phyloP scores from a whole-genome alignment of 1,284 basidiomycete species.

The Bjerkandera adusta region DNA sequence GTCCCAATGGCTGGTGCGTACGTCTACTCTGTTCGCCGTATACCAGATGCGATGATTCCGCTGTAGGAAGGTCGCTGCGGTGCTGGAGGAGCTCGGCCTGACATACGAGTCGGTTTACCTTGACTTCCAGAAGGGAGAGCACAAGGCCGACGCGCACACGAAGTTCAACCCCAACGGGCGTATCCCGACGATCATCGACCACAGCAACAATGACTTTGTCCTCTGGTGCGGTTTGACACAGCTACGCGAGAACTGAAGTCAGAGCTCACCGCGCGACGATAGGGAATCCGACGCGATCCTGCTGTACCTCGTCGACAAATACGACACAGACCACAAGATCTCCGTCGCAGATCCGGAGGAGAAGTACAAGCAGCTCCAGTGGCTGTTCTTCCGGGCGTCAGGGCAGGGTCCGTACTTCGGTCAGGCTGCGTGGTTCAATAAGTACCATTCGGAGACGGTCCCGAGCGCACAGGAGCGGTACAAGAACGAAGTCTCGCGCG shows the following conservation, averaged over 20 bases:
- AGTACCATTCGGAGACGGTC: slow-evolving; percentile 23
- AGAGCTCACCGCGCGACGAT: background rate
- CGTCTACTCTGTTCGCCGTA: background rate
- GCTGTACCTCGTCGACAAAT: slow-evolving; percentile 31
- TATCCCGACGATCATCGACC: slow-evolving; percentile 31
- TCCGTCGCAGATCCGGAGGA: slow-evolving; percentile 23
- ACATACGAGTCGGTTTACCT: slow-evolving; percentile 26
- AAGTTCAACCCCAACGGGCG: slow-evolving; percentile 27
- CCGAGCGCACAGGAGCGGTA: slow-evolving; percentile 31
- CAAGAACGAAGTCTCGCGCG: slow-evolving; percentile 29
- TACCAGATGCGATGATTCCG: no score
- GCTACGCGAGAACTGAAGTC: background rate
- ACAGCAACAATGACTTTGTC: slow-evolving; percentile 26
- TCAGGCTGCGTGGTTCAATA: slow-evolving; percentile 26
- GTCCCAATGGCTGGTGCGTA: slow-evolving; percentile 17
- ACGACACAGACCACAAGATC: slow-evolving; percentile 33
- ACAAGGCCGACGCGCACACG: slow-evolving; percentile 20
- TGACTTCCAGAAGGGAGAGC: slow-evolving; percentile 24
- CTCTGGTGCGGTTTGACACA: slow-evolving; percentile 8
- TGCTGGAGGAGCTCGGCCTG: slow-evolving; percentile 25
- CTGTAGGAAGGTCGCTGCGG: slow-evolving; percentile 20
- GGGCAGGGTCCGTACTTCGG: slow-evolving; percentile 29
- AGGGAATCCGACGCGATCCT: slow-evolving; percentile 37
- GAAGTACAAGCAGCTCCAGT: slow-evolving; percentile 21
- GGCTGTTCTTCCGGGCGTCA: slow-evolving; percentile 30